Base-by-base conservation (phyloP, 225 moss, liverwort and hornwort species). In the Physcomitrium patens region DNA sequence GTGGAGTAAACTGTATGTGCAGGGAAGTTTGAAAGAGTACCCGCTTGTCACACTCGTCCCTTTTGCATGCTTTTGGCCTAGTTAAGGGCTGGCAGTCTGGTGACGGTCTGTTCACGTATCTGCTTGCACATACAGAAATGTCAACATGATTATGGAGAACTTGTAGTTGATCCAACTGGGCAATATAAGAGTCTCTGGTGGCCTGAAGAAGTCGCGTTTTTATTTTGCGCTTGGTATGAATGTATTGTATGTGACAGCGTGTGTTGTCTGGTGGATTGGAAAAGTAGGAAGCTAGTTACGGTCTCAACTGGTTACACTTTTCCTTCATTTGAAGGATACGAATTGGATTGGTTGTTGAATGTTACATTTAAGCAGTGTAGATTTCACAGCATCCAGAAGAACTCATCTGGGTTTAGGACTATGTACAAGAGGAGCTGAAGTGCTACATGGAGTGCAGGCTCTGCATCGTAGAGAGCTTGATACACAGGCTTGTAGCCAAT, bases 141-240 rank as follows among this genome's bases (percentile, higher is more conserved):
- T 62, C 41, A 74, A 49, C 73, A 7, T 66, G 71, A 63, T 71
- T 72, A 74, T 68, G 52, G 54, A 78, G 60, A 42, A 48, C 59
- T 74, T 76, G 72, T 68, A 31, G 68, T 75, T 78, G 64, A 68
- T 71, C 70, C 57, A 74, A 71, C 24, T 23, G 8, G 17, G 64
- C 68, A 85, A 85, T 79, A 78, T 64, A 75, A 72, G 52, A 53
- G 63, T 76, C 26, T 60, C 64, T 58, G 67, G 5, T 75, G 78
- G 74, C 60, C 46, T 51, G 53, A 53, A 72, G 53, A 59, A 71
- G 31, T 71, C 48, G 23, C 70, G 54, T 65, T 50, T 42, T 16
- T 72, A 49, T 12, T 71, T 12, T 55, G 67, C 19, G 72, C 19
- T 10, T 54, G 58, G 26, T 37, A 57, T 64, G 31, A 0, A 37